Evolutionary conservation across 2,329 filamentous ascomycete species (phyloP).

Genomic region (Colletotrichum lini): DNA sequence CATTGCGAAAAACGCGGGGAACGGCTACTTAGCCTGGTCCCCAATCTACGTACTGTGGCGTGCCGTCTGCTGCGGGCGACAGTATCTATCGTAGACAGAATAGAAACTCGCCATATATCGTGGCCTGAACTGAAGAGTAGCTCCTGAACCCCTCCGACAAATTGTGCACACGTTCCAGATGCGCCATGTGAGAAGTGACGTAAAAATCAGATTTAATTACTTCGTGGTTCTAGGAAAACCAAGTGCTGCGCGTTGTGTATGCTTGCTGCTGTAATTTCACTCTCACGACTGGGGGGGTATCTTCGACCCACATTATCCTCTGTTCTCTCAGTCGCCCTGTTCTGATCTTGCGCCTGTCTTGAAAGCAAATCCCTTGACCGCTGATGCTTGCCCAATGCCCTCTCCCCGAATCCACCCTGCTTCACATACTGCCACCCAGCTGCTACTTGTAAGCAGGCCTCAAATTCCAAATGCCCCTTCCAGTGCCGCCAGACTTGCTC

Average conservation of each 20-base stretch:
- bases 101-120: constrained; percentile 44
- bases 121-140: constrained; percentile 45
- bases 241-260: no score
- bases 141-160: constrained; percentile 38
- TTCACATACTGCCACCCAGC: not conserved
- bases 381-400: not conserved
- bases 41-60: constrained; percentile 61
- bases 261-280: no score
- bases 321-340: not conserved
- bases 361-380: not conserved
- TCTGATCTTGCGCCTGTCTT: not conserved
- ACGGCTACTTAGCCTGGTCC: constrained; percentile 77
- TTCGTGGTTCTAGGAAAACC: not conserved
- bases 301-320: no score
- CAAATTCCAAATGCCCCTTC: constrained; percentile 69
- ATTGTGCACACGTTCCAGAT: constrained; percentile 6
- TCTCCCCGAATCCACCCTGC: not conserved
- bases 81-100: constrained; percentile 44
- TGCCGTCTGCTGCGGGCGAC: constrained; percentile 43
- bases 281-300: no score
- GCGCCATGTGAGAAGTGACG: not conserved
- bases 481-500: constrained; percentile 69
- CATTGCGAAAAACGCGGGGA: constrained; percentile 81
- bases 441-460: constrained; percentile 48
- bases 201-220: rapidly evolving